Evolutionary conservation across 371 early-diverging fungal genomes (phyloP).

Genomic region (Capillidium heterosporum): DNA sequence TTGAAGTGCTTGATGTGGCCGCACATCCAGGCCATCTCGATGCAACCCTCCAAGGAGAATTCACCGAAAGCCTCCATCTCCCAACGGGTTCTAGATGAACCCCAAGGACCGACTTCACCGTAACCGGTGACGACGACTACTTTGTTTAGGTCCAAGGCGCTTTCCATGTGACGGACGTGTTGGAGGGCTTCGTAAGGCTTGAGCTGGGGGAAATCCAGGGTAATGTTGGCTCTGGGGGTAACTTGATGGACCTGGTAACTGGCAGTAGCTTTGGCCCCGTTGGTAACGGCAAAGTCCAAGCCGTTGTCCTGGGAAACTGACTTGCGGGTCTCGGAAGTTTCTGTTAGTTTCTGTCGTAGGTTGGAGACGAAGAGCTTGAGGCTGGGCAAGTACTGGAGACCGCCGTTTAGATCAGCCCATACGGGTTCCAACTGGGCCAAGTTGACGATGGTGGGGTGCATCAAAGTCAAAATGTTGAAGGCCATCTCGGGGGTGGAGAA

Average conservation of each 20-base stretch:
- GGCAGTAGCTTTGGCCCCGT: conserved; percentile 52
- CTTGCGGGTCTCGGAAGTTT: conserved; percentile 70
- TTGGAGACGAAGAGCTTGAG: conserved; percentile 52
- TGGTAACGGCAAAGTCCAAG: conserved; percentile 56
- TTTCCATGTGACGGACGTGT: conserved; percentile 56
- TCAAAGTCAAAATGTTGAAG: conserved; percentile 79
- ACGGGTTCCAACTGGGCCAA: conserved; percentile 66
- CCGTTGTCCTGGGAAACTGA: conserved; percentile 62
- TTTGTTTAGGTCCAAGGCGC: conserved; percentile 81
- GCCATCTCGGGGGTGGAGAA: conserved; percentile 89
- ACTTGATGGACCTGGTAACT: conserved; percentile 57
- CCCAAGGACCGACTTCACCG: conserved; percentile 89
- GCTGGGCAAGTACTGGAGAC: conserved; percentile 67
- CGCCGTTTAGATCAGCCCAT: conserved; percentile 89
- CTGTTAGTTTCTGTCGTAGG: conserved; percentile 57
- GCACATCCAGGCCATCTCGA: conserved; percentile 97
- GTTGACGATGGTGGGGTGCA: conserved; percentile 69
- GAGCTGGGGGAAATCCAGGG: conserved; percentile 72
- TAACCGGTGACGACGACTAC: conserved; percentile 88
- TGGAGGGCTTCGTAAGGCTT: conserved; percentile 42
- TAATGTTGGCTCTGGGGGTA: conserved; percentile 85
- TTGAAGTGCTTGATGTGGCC: conserved; percentile 81
- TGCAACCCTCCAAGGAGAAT: conserved; percentile 88
- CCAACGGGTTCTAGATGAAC: conserved; percentile 90
- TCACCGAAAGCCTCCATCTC: conserved; percentile 90